A percentile compares a stretch with the other conserved stretches of the same genome.
These are phyloP conservation scores for Leptosphaerulina australis DNA, from an alignment of 2,329 filamentous ascomycete genomes.

Conservation along the genomic window DNA sequence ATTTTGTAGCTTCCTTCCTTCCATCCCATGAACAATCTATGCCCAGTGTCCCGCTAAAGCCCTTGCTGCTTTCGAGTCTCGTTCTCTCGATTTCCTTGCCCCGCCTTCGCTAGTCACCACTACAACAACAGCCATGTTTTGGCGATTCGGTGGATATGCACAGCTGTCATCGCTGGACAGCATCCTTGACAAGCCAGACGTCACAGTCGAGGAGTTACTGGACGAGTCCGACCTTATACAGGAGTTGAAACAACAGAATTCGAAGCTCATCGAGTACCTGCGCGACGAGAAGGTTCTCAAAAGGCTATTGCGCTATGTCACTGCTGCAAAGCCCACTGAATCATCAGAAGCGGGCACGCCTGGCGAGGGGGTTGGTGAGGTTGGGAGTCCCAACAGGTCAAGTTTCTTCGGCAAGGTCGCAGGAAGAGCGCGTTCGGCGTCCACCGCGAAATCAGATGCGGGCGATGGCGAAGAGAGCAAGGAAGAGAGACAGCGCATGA, in stretches of 20 bases:
- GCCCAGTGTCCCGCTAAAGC: conserved; percentile 18
- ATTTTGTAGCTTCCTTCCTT: conserved; percentile 14
- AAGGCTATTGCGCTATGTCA: conserved; percentile 87
- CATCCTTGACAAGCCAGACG: conserved; percentile 93
- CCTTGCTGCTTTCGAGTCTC: conserved; percentile 35
- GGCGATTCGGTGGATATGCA: conserved; percentile 98
- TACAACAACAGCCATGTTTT: conserved; percentile 74
- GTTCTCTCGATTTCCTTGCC: conserved; percentile 33
- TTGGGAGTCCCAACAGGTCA: conserved; percentile 39
- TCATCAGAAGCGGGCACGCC: conserved; percentile 42
- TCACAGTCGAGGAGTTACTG: conserved; percentile 92
- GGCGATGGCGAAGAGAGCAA: conserved; percentile 67
- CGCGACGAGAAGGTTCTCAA: conserved; percentile 85
- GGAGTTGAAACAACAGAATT: conserved; percentile 97
- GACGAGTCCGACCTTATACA: conserved; percentile 96
- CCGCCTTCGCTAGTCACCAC: conserved; percentile 34
- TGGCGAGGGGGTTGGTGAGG: conserved; percentile 55
- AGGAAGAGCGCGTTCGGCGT: conserved; percentile 52
- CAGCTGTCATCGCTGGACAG: conserved; percentile 96
- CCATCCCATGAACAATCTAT: conserved; percentile 20
- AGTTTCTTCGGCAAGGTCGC: conserved; percentile 57
- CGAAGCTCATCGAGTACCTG: conserved; percentile 94
- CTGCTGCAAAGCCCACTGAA: conserved; percentile 69
- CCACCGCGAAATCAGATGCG: conserved; percentile 50
- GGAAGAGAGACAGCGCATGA: conserved; percentile 86